phyloP scores from a whole-genome alignment of 164 flowering plant species.

The Nymphaea colorata region DNA sequence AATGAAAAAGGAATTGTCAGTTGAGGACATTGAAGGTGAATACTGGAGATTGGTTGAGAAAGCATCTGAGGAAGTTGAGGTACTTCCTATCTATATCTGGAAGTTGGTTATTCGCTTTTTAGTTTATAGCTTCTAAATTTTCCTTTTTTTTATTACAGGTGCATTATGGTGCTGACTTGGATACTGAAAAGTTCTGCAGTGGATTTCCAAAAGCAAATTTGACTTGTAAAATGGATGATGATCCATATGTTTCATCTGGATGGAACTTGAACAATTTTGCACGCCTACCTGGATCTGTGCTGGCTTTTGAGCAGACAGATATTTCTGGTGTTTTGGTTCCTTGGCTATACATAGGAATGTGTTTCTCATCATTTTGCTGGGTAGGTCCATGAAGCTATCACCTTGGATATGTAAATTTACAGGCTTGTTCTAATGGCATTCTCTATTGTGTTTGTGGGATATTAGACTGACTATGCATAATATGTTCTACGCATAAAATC shows the following conservation, averaged over 20 bases:
- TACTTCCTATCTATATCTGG: conserved; percentile 7
- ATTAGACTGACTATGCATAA: too few relatives aligned
- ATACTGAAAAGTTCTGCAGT: conserved; percentile 67
- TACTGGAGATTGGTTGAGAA: conserved; percentile 90
- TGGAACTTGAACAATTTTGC: conserved; percentile 86
- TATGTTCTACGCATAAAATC: too few relatives aligned
- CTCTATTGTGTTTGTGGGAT: too few relatives aligned
- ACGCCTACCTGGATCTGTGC: conserved; percentile 73
- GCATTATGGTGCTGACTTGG: conserved; percentile 84
- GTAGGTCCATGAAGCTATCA: conserved; percentile 24
- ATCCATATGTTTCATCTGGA: conserved; percentile 50
- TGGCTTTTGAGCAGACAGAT: conserved; percentile 57
- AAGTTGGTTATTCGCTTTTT: background rate
- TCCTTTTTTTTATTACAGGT: conserved; percentile 31
- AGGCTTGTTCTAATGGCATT: too few relatives aligned
- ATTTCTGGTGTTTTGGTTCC: conserved; percentile 90
- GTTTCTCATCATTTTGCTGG: conserved; percentile 97
- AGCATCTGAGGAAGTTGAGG: conserved; percentile 79
- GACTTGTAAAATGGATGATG: conserved; percentile 15
- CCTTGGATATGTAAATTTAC: too few relatives aligned
- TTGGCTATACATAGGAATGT: conserved; percentile 92
- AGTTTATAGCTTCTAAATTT: background rate
- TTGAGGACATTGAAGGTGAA: conserved; percentile 83
- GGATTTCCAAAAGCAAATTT: conserved; percentile 58
- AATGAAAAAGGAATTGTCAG: conserved; percentile 36